A percentile compares a stretch with the other conserved stretches of the same genome.
Conservation (phyloP, 306 rosid species). For the Ormosia emarginata region DNA sequence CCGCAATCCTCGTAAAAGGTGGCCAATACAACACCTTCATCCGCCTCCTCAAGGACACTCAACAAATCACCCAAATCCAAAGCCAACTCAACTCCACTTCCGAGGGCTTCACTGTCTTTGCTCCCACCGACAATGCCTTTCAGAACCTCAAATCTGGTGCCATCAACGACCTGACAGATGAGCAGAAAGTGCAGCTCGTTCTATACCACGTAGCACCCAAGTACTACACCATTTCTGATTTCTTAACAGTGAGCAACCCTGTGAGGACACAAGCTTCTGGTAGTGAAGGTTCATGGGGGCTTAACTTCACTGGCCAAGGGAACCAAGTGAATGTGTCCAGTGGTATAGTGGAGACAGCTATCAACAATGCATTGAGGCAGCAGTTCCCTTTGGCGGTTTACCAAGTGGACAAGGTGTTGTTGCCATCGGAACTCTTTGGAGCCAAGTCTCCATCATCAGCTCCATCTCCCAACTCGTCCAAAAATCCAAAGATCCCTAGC, state of each 20-base stretch:
- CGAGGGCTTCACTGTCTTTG: conserved; percentile 62
- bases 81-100: conserved; percentile 61
- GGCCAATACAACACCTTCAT: conserved; percentile 62
- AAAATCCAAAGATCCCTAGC: conserved; percentile 26
- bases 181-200: conserved; percentile 53
- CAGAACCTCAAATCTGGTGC: conserved; percentile 56
- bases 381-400: conserved; percentile 58
- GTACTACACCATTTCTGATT: conserved; percentile 43
- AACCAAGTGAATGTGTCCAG: conserved; percentile 72
- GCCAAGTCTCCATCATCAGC: conserved; percentile 34
- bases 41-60: conserved; percentile 53
- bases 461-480: conserved; percentile 32
- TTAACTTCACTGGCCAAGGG: conserved; percentile 65
- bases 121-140: conserved; percentile 94
- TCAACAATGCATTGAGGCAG: conserved; percentile 61
- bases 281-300: conserved; percentile 50
- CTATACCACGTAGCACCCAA: conserved; percentile 65
- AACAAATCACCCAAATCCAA: conserved; percentile 42
- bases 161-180: conserved; percentile 43
- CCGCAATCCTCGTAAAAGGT: conserved; percentile 48
- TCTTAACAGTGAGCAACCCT: conserved; percentile 70
- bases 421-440: conserved; percentile 55
- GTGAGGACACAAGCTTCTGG: conserved; percentile 59
- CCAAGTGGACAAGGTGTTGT: conserved; percentile 61
- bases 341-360: conserved; percentile 36